phyloP scores from a whole-genome alignment of 495 filamentous ascomycete species.

The Clavariopsis aquatica region DNA sequence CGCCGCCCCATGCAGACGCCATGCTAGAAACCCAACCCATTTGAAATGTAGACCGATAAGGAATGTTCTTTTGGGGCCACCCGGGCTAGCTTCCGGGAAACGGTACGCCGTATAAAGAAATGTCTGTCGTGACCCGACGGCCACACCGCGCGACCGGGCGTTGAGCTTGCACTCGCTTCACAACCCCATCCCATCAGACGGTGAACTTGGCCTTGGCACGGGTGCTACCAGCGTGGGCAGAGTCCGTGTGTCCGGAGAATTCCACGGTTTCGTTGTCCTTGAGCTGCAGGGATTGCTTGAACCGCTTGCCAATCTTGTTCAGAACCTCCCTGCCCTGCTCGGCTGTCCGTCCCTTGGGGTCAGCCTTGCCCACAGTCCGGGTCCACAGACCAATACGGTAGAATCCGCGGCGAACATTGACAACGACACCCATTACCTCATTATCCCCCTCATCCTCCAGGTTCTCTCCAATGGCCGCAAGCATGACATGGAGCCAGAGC shows the following conservation, averaged over 20 bases:
- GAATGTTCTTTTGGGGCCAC: slow-evolving; percentile 13
- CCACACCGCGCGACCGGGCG: neutral
- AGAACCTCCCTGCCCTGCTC: slow-evolving; percentile 85
- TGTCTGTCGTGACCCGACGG: slow-evolving; percentile 1
- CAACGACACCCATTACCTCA: slow-evolving; percentile 98
- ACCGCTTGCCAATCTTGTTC: slow-evolving; percentile 76
- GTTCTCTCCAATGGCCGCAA: slow-evolving; percentile 95
- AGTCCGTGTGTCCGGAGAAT: slow-evolving; percentile 95
- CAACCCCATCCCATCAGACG: slow-evolving; percentile 53
- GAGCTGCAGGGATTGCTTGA: slow-evolving; percentile 86
- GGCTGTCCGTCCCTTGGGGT: slow-evolving; percentile 66
- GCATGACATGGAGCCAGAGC: slow-evolving; percentile 94
- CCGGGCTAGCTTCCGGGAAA: neutral
- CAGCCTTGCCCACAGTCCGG: slow-evolving; percentile 79
- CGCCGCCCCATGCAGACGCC: slow-evolving; percentile 35
- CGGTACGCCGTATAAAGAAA: slow-evolving; percentile 19
- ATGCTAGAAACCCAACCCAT: slow-evolving; percentile 31
- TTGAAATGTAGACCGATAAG: slow-evolving; percentile 5
- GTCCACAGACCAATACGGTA: slow-evolving; percentile 95
- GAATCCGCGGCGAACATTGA: slow-evolving; percentile 98
- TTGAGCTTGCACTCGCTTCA: neutral
- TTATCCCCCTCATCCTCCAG: slow-evolving; percentile 88
- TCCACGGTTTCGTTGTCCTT: slow-evolving; percentile 75
- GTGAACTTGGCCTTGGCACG: slow-evolving; percentile 92
- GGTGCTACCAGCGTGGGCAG: slow-evolving; percentile 86